Conservation (phyloP, 768 basidiomycete species). For the Agrocybe praecox region DNA sequence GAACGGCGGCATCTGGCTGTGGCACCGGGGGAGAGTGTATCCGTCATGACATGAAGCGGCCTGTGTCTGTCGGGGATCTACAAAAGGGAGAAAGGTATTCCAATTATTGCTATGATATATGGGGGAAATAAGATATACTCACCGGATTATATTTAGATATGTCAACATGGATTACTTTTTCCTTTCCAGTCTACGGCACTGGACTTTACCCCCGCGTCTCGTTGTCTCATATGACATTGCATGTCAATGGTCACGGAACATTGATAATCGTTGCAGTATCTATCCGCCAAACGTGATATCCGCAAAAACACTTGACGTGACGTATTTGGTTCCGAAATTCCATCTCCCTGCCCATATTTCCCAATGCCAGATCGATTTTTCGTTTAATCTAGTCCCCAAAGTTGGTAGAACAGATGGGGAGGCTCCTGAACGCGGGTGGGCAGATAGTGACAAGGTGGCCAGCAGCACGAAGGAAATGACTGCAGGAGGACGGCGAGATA, state of each 20-base stretch:
- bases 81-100: slow-evolving; percentile 34
- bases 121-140: not conserved
- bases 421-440: slow-evolving; percentile 10
- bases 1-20: slow-evolving; percentile 26
- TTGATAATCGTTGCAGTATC: slow-evolving; percentile 9
- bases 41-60: slow-evolving; percentile 30
- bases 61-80: slow-evolving; percentile 28
- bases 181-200: slow-evolving; percentile 19
- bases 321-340: slow-evolving; percentile 27
- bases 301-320: not conserved
- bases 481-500: slow-evolving; percentile 8
- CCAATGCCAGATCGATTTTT: slow-evolving; percentile 12
- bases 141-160: slow-evolving; percentile 27
- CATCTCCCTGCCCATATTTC: slow-evolving; percentile 26
- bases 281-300: not conserved
- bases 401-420: slow-evolving; percentile 9
- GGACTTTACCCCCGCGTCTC: slow-evolving; percentile 6
- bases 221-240: slow-evolving; percentile 35
- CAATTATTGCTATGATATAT: not conserved
- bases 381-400: slow-evolving; percentile 6
- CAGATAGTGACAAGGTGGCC: slow-evolving; percentile 2
- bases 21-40: slow-evolving; percentile 29
- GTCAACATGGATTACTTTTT: slow-evolving; percentile 39
- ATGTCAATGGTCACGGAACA: slow-evolving; percentile 29
- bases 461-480: slow-evolving; percentile 10